These are phyloP conservation scores for Xerocomellus intermedius DNA, from an alignment of 768 basidiomycete species.

Conservation along the genomic window DNA sequence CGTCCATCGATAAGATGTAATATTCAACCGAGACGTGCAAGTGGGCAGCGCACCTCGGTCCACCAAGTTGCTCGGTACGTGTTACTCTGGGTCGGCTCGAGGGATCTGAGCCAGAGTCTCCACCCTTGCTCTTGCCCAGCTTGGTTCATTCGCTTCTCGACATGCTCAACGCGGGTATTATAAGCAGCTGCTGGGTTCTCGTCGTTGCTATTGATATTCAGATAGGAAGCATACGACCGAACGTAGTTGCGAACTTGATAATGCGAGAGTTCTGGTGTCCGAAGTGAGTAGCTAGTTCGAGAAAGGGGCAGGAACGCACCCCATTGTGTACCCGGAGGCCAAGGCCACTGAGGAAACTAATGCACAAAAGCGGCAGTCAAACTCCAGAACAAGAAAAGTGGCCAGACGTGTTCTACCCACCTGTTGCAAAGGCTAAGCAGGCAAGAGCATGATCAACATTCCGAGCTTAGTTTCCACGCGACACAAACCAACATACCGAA, in stretches of 20 bases:
- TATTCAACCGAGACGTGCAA: too few species aligned
- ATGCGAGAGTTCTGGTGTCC: conserved; percentile 31
- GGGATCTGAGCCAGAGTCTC: conserved; percentile 12
- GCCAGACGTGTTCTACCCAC: neutral
- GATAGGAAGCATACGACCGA: conserved; percentile 15
- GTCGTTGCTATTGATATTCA: conserved; percentile 32
- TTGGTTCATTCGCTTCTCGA: conserved; percentile 38
- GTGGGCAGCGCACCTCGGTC: conserved; percentile 5
- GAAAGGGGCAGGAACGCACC: neutral
- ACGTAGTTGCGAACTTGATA: conserved; percentile 35
- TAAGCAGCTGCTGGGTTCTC: conserved; percentile 38
- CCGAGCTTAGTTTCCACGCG: neutral
- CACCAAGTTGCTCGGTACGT: conserved; percentile 33
- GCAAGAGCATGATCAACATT: neutral
- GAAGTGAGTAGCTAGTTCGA: neutral
- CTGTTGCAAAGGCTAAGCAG: conserved; percentile 1
- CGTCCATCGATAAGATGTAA: neutral
- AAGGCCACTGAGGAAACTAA: conserved; percentile 17
- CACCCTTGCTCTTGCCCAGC: conserved; percentile 8
- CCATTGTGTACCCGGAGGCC: conserved; percentile 17
- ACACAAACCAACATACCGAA: conserved; percentile 5
- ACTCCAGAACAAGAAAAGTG: neutral
- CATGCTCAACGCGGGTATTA: conserved; percentile 48
- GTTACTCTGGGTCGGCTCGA: conserved; percentile 9
- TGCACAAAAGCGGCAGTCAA: neutral